Conservation (phyloP, 2,329 filamentous ascomycete species). For the Xylaria sp. region DNA sequence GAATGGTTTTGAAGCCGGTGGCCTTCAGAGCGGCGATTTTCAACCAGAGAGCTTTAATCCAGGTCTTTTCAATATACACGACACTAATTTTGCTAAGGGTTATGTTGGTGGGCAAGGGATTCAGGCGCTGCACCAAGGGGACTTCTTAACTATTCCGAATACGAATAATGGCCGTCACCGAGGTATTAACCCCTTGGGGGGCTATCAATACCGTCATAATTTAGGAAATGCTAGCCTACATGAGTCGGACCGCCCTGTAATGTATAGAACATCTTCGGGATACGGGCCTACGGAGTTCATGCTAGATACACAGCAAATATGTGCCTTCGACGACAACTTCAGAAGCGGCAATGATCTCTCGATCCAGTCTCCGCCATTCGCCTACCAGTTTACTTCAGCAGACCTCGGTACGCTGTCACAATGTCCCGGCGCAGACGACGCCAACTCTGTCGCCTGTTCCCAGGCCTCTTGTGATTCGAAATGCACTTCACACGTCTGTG, state of each 20-base stretch:
- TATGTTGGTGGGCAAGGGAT: constrained; percentile 29
- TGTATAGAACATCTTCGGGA: constrained; percentile 4
- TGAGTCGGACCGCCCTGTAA: constrained; percentile 2
- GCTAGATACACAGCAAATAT: constrained; percentile 1
- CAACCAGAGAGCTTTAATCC: constrained; percentile 34
- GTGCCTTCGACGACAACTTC: constrained; percentile 16
- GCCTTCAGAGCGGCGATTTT: constrained; percentile 31
- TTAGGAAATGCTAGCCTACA: constrained; percentile 21
- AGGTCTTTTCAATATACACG: constrained; percentile 40
- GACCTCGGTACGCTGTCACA: constrained; percentile 36
- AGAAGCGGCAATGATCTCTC: constrained; percentile 17
- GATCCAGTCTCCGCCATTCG: constrained; percentile 20
- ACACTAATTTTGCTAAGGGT: constrained; percentile 39
- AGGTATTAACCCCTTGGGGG: neutral
- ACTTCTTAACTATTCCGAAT: constrained; percentile 20
- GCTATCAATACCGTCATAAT: constrained; percentile 32
- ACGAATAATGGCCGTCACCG: constrained; percentile 10
- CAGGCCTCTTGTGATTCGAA: constrained; percentile 39
- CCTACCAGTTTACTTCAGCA: constrained; percentile 36
- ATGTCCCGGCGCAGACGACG: constrained; percentile 38
- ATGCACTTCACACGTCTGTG: constrained; percentile 46
- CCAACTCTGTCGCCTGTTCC: constrained; percentile 40
- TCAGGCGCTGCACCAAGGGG: constrained; percentile 33
- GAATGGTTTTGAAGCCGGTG: constrained; percentile 23
- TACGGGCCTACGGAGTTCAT: constrained; percentile 4